These are phyloP conservation scores for Monosporascus ibericus DNA, from an alignment of 2,329 filamentous ascomycete species.

Conservation along the genomic window DNA sequence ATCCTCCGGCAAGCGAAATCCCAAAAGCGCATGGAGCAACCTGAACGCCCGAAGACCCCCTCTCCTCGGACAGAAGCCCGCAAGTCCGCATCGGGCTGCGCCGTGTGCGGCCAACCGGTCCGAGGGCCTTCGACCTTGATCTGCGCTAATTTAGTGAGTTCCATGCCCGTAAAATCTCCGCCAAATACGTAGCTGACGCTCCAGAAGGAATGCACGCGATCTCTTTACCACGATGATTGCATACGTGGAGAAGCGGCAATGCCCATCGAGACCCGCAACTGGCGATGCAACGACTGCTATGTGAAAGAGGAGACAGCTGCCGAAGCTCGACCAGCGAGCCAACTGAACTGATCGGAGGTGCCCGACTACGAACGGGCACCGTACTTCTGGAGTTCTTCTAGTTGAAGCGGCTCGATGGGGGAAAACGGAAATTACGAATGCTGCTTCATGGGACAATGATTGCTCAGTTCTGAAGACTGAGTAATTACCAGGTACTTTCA, in stretches of 20 bases:
- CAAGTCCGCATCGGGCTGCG: constrained; percentile 40
- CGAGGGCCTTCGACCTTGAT: constrained; percentile 41
- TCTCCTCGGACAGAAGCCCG: constrained; percentile 28
- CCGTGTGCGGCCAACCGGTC: constrained; percentile 41
- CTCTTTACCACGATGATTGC: constrained; percentile 45
- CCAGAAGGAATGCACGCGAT: constrained; percentile 34
- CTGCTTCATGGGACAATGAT: no score
- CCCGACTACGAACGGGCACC: not conserved
- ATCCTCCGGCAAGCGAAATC: constrained; percentile 37
- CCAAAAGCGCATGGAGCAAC: constrained; percentile 19
- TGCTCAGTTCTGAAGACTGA: no score
- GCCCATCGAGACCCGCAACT: constrained; percentile 29
- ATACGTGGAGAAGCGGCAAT: constrained; percentile 30
- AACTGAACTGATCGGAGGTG: not conserved
- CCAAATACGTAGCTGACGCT: constrained; percentile 2
- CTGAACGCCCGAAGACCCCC: constrained; percentile 13
- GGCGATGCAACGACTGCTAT: constrained; percentile 40
- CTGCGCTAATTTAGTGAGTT: constrained; percentile 44
- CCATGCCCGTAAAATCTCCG: constrained; percentile 1
- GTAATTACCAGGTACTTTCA: no score
- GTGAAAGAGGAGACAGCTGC: constrained; percentile 3
- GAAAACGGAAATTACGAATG: no score
- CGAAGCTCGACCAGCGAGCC: not conserved
- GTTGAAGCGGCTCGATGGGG: no score
- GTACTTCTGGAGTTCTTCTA: not conserved